Percentiles rank a stretch among this genome's conserved stretches.
These are phyloP conservation scores for Hyphodiscus sp. DNA, from an alignment of 2,329 filamentous ascomycete genomes.

Conservation along the genomic window DNA sequence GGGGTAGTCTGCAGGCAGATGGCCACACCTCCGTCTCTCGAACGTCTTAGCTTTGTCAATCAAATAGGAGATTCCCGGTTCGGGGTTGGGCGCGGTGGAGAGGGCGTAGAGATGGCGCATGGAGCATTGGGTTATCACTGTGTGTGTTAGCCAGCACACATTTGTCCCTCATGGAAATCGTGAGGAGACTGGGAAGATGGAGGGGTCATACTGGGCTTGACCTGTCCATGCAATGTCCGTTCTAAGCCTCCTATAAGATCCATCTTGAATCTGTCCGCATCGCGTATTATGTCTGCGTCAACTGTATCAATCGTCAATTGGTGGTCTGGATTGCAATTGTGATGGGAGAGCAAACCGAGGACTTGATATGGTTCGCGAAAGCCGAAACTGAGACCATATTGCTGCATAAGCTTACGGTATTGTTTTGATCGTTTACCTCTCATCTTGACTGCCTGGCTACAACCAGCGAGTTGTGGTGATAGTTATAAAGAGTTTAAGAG, in stretches of 20 bases:
- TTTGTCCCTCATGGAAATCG: conserved; percentile 1
- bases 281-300: conserved; percentile 77
- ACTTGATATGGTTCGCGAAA: conserved; percentile 95
- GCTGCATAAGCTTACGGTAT: conserved; percentile 88
- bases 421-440: conserved; percentile 64
- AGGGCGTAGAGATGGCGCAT: conserved; percentile 75
- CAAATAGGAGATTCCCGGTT: conserved; percentile 42
- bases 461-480: not conserved
- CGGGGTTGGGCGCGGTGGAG: conserved; percentile 51
- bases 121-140: conserved; percentile 75
- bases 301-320: conserved; percentile 40
- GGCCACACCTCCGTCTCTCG: conserved; percentile 72
- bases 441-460: conserved; percentile 39
- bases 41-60: conserved; percentile 70
- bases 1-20: conserved; percentile 65
- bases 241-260: conserved; percentile 71
- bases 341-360: conserved; percentile 44
- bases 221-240: conserved; percentile 77
- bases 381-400: conserved; percentile 79
- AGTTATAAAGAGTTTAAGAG: not conserved
- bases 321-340: conserved; percentile 6
- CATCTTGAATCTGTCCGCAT: conserved; percentile 82
- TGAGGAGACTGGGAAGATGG: not conserved
- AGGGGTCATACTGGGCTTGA: conserved; percentile 64
- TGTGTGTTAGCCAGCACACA: not conserved